phyloP scores from a whole-genome alignment of 2,329 filamentous ascomycete genomes.

The Exophiala bonariae region DNA sequence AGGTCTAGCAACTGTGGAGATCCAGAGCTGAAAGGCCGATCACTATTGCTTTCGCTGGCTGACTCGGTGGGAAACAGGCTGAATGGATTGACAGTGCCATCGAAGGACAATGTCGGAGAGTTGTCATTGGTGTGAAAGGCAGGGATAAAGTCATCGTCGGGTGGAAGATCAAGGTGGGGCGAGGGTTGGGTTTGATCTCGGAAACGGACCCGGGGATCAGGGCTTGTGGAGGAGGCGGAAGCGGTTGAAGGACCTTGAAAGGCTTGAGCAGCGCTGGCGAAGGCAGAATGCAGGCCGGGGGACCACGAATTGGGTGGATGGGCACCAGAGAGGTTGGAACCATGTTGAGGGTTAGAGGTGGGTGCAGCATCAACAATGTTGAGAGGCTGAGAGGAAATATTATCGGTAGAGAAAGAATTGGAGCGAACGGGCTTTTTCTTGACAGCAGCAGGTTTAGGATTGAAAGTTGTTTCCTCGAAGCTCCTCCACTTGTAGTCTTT shows the following conservation, averaged over 20 bases:
- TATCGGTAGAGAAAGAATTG: conserved; percentile 28
- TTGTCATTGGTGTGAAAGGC: conserved; percentile 14
- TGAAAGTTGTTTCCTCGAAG: conserved; percentile 64
- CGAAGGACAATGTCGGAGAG: conserved; percentile 15
- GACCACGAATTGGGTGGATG: conserved; percentile 20
- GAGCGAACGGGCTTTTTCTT: conserved; percentile 41
- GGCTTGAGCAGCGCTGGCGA: conserved; percentile 21
- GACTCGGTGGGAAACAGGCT: conserved; percentile 31
- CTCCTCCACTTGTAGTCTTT: conserved; percentile 76
- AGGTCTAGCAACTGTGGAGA: conserved; percentile 51
- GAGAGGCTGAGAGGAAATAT: conserved; percentile 32
- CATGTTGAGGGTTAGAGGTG: background rate
- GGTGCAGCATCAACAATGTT: conserved; percentile 5
- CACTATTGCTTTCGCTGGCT: conserved; percentile 29
- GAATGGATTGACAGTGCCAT: conserved; percentile 33
- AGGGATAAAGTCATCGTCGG: conserved; percentile 17
- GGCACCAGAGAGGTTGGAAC: too few species aligned
- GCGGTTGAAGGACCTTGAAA: conserved; percentile 10
- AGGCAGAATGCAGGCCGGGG: conserved; percentile 25
- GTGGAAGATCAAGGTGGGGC: conserved; percentile 5
- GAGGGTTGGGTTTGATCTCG: background rate
- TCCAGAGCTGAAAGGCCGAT: conserved; percentile 32
- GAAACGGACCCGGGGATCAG: conserved; percentile 2
- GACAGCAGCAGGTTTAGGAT: conserved; percentile 32
- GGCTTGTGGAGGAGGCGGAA: conserved; percentile 3